Evolutionary conservation across 1,284 basidiomycete genomes (phyloP).

Genomic region (Uromyces viciae-fabae): DNA sequence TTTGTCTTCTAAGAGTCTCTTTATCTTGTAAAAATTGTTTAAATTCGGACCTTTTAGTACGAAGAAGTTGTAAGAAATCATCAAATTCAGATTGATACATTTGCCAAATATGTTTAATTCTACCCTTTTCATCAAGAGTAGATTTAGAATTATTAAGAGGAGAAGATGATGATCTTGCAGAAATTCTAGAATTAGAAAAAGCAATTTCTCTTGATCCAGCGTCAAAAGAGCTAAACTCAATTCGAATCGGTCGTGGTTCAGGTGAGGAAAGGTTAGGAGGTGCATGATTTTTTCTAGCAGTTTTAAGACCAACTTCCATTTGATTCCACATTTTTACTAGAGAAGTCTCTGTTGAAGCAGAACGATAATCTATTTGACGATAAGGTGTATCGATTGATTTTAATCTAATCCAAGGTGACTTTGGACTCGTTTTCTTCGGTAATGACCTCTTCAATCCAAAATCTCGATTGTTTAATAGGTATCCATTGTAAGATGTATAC

Average conservation of each 20-base stretch:
- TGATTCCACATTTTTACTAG: slow-evolving; percentile 40
- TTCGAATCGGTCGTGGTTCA: slow-evolving; percentile 42
- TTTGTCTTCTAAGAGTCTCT: slow-evolving; percentile 6
- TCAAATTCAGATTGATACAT: slow-evolving; percentile 43
- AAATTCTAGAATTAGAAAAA: background rate
- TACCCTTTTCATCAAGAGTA: slow-evolving; percentile 4
- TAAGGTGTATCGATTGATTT: slow-evolving; percentile 39
- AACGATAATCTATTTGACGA: slow-evolving; percentile 35
- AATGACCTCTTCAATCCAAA: slow-evolving; percentile 41
- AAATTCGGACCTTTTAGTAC: slow-evolving; percentile 5
- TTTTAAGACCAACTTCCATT: slow-evolving; percentile 31
- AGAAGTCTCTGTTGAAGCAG: slow-evolving; percentile 24
- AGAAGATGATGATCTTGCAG: background rate
- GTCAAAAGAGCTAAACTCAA: slow-evolving; percentile 39
- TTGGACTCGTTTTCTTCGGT: slow-evolving; percentile 12
- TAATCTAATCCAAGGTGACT: slow-evolving; percentile 41
- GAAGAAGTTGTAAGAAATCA: slow-evolving; percentile 27
- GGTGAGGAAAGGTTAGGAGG: background rate
- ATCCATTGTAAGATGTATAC: slow-evolving; percentile 38
- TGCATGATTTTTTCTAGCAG: slow-evolving; percentile 33
- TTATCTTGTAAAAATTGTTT: slow-evolving; percentile 36
- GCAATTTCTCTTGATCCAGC: background rate
- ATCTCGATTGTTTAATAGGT: slow-evolving; percentile 30
- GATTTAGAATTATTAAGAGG: background rate
- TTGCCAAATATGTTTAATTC: slow-evolving; percentile 44